A percentile compares a stretch with the other conserved stretches of the same genome.
phyloP scores from a whole-genome alignment of 2,329 filamentous ascomycete genomes.

The Knufia petricola region DNA sequence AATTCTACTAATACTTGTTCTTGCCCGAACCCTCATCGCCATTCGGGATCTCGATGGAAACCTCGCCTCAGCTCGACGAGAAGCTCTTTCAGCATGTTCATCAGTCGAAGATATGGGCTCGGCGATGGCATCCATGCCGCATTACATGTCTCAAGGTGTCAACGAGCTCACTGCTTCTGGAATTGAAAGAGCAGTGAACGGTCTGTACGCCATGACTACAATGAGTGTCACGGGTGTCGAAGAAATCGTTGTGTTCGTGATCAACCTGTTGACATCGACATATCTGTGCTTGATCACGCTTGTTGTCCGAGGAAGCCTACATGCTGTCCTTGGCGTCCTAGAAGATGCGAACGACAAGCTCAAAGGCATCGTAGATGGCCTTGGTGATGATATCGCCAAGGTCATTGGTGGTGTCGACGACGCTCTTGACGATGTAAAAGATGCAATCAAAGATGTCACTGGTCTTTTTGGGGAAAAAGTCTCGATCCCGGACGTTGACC shows the following conservation, averaged over 20 bases:
- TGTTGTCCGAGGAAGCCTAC: conserved; percentile 67
- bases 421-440: conserved; percentile 43
- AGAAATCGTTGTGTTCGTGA: conserved; percentile 79
- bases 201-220: conserved; percentile 66
- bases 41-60: conserved; percentile 63
- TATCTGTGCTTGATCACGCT: conserved; percentile 85
- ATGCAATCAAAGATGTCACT: conserved; percentile 48
- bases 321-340: conserved; percentile 55
- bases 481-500: conserved; percentile 49
- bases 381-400: conserved; percentile 39
- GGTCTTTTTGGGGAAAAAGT: conserved; percentile 29
- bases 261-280: conserved; percentile 82
- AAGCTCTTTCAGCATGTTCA: conserved; percentile 82
- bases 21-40: conserved; percentile 70
- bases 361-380: conserved; percentile 43
- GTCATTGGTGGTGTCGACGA: conserved; percentile 42
- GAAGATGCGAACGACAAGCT: conserved; percentile 52
- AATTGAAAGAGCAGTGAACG: conserved; percentile 70
- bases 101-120: conserved; percentile 89
- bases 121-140: conserved; percentile 94
- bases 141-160: conserved; percentile 81
- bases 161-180: conserved; percentile 74
- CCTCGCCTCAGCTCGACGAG: conserved; percentile 62
- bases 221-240: conserved; percentile 75
- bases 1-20: conserved; percentile 72